Base-by-base conservation (phyloP, 2,329 filamentous ascomycete genomes). In the Didymella pomorum region DNA sequence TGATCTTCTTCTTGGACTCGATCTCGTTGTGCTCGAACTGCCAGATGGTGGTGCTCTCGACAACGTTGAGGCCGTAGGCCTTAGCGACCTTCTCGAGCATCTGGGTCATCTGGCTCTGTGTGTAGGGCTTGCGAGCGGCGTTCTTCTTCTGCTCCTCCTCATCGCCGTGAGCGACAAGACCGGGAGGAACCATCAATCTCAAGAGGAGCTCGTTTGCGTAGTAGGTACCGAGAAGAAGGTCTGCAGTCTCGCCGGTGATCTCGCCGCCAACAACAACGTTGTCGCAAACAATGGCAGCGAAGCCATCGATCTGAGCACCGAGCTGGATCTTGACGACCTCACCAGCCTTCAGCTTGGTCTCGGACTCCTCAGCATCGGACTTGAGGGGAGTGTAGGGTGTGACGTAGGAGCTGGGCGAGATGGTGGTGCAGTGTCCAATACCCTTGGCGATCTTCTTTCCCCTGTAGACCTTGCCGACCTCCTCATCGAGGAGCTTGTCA, bases 41-140 rank as follows among this genome's bases (percentile, higher is more conserved):
- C 93, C 95, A 99, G 74, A 92, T 96, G 42, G 95, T 99, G 64
- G 95, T 99, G 85, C 93, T 96, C 86, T 99, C 95, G 56, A 99
- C 92, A 25, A 98, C 82, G 78, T 89, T 96, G 84, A 91, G 93
- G 62, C 92, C 93, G 80, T 96, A 99, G 70, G 87, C 85, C 82
- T 96, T 93, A 76, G 89, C 91, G 44, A 98, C 87, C 85, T 95
- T 97, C 81, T 97, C 93, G 49, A 99, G 83, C 64, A 98, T 82
- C 70, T 86, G 84, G 64, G 90, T 95, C 73, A 99, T 98, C 81
- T 93, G 89, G 73, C 86, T 82, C 81, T 98, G 94, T 50, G 90
- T 91, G 56, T 90, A 90, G 52, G 93, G 81, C 83, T 96, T 97
- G 79, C 87, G 86, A 7, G 90, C 83, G 16, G 91, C 86, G 49